A percentile compares a stretch with the other conserved stretches of the same genome.
Evolutionary conservation across 2,329 filamentous ascomycete genomes (phyloP).

Genomic region (Fusarium liriodendri): DNA sequence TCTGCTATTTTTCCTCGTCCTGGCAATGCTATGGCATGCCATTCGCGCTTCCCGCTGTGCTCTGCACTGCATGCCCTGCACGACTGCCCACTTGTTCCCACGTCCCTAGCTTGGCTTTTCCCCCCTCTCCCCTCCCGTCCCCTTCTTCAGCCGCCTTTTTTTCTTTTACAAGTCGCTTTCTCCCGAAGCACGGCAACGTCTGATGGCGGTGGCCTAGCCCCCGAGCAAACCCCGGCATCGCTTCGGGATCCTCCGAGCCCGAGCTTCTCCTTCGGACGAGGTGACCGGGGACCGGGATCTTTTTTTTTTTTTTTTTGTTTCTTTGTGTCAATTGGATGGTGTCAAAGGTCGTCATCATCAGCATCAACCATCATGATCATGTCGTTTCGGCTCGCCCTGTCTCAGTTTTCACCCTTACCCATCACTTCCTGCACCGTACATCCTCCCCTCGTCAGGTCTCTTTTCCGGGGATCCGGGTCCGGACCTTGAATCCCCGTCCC

Average conservation of each 20-base stretch:
- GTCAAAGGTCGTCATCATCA: conserved; percentile 24
- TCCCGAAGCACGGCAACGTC: conserved; percentile 23
- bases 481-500: conserved; percentile 27
- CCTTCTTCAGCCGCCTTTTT: conserved; percentile 16
- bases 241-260: conserved; percentile 33
- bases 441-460: neutral
- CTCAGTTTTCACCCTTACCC: conserved; percentile 21
- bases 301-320: no score
- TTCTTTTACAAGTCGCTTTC: neutral
- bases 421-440: conserved; percentile 3
- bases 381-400: conserved; percentile 5
- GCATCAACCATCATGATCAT: conserved; percentile 4
- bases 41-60: neutral
- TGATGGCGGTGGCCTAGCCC: conserved; percentile 12
- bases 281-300: conserved; percentile 20
- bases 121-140: neutral
- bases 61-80: conserved; percentile 12
- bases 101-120: conserved; percentile 8
- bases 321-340: conserved; percentile 1
- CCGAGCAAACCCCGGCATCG: conserved; percentile 24
- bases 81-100: neutral
- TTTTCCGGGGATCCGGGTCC: conserved; percentile 40
- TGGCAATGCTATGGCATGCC: conserved; percentile 4
- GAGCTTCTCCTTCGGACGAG: conserved; percentile 21
- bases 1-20: conserved; percentile 23